These are phyloP conservation scores for Excoecaria cochinchinensis DNA, from an alignment of 345 rosid species.

Conservation along the genomic window DNA sequence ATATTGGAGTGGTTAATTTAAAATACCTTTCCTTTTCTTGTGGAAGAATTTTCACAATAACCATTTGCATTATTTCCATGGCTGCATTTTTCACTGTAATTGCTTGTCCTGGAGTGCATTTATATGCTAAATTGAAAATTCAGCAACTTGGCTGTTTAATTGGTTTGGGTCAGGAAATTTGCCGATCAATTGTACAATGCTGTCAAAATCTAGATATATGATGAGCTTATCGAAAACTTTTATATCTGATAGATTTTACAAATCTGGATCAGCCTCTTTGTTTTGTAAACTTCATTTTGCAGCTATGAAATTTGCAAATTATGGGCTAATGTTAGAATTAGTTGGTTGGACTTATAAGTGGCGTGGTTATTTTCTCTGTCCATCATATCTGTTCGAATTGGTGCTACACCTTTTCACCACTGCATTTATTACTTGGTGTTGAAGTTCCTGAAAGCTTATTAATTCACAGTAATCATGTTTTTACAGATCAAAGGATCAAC, in stretches of 20 bases:
- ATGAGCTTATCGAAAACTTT: not conserved
- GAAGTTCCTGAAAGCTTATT: not conserved
- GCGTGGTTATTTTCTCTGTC: not conserved
- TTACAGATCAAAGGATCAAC: conserved; percentile 73
- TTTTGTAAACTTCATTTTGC: not conserved
- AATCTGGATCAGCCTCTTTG: not conserved
- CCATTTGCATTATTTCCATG: not conserved
- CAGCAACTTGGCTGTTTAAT: not conserved
- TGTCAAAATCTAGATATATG: conserved; percentile 1
- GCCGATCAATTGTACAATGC: not conserved
- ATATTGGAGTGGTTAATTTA: not conserved
- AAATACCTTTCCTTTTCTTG: no score
- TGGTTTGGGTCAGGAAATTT: not conserved
- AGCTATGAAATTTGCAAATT: not conserved
- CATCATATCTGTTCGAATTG: not conserved
- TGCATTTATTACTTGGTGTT: not conserved
- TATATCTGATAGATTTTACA: not conserved
- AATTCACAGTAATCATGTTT: not conserved
- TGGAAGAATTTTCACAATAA: not conserved
- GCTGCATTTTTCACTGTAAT: not conserved
- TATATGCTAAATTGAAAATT: not conserved
- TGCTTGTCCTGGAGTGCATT: not conserved
- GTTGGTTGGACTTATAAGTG: not conserved
- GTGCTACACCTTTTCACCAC: not conserved
- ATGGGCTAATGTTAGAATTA: not conserved